These are phyloP conservation scores for Aureobasidium subglaciale DNA, from an alignment of 2,329 filamentous ascomycete genomes.

Conservation along the genomic window DNA sequence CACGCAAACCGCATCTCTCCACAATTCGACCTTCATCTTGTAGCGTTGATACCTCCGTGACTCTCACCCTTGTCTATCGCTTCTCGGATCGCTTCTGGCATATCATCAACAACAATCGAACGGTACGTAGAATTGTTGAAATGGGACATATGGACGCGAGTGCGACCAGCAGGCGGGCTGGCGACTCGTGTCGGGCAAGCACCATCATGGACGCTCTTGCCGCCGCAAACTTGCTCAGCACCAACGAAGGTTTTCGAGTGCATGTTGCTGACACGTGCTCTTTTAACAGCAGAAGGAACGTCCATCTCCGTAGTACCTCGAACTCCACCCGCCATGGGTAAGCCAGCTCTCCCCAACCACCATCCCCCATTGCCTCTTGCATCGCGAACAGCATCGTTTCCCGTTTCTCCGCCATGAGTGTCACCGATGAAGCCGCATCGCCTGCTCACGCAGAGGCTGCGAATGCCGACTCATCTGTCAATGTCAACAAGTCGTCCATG, in stretches of 20 bases:
- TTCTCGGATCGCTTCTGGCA: neutral
- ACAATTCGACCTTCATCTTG: slow-evolving; percentile 11
- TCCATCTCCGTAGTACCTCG: neutral
- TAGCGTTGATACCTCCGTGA: slow-evolving; percentile 1
- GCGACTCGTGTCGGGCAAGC: neutral
- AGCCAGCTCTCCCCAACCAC: slow-evolving; percentile 12
- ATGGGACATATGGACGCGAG: neutral
- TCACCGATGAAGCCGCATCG: slow-evolving; percentile 10
- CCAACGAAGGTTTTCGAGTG: neutral
- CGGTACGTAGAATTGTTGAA: neutral
- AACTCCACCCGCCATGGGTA: slow-evolving; percentile 13
- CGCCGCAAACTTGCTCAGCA: slow-evolving; percentile 11
- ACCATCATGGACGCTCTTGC: neutral
- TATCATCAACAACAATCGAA: neutral
- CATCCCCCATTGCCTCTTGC: slow-evolving; percentile 9
- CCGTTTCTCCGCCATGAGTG: slow-evolving; percentile 5
- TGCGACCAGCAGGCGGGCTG: neutral
- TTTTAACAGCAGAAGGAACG: slow-evolving; percentile 12
- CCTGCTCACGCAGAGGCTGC: neutral
- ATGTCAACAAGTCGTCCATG: neutral
- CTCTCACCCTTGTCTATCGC: slow-evolving; percentile 11
- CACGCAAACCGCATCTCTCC: slow-evolving; percentile 6
- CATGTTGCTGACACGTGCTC: slow-evolving; percentile 12
- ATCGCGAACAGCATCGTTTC: neutral
- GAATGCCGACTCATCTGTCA: neutral